Conservation (phyloP, 176 grass and related monocot species). For the bread wheat (Triticum aestivum) region DNA sequence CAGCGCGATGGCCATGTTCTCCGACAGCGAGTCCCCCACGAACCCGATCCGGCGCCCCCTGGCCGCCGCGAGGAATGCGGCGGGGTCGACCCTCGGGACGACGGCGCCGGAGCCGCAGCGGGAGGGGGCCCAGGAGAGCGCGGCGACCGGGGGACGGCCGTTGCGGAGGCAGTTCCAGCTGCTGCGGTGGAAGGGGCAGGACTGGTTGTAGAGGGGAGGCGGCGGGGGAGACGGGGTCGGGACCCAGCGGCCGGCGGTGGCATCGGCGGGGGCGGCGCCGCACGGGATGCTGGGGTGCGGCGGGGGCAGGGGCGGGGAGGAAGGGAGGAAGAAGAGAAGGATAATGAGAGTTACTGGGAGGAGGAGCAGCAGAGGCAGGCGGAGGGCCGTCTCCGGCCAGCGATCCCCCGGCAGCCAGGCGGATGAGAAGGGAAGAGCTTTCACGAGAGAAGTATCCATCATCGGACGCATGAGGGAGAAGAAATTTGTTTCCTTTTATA, state of each 20-base stretch:
- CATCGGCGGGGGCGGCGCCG: constrained; percentile 57
- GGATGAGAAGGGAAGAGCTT: background rate
- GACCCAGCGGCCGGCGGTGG: constrained; percentile 59
- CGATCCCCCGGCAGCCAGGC: constrained; percentile 22
- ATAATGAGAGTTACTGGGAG: constrained; percentile 34
- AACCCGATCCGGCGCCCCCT: constrained; percentile 61
- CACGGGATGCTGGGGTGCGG: constrained; percentile 37
- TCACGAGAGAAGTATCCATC: too few species aligned
- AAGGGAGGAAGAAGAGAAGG: constrained; percentile 25
- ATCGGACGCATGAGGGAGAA: too few species aligned
- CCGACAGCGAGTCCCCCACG: constrained; percentile 82
- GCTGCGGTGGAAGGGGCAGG: constrained; percentile 82
- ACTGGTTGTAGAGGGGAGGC: constrained; percentile 45
- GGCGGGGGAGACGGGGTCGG: background rate
- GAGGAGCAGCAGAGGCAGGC: constrained; percentile 26
- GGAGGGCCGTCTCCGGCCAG: constrained; percentile 26
- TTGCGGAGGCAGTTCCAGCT: constrained; percentile 93
- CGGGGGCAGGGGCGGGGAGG: background rate
- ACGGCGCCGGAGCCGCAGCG: constrained; percentile 60
- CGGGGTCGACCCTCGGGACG: constrained; percentile 58
- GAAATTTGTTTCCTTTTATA: too few species aligned
- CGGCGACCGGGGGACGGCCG: constrained; percentile 28
- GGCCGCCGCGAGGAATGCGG: constrained; percentile 44
- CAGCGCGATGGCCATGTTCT: constrained; percentile 75
- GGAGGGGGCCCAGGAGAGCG: constrained; percentile 66